These are phyloP conservation scores for Nectriaceae sp. DNA, from an alignment of 2,329 filamentous ascomycete species.

Conservation along the genomic window DNA sequence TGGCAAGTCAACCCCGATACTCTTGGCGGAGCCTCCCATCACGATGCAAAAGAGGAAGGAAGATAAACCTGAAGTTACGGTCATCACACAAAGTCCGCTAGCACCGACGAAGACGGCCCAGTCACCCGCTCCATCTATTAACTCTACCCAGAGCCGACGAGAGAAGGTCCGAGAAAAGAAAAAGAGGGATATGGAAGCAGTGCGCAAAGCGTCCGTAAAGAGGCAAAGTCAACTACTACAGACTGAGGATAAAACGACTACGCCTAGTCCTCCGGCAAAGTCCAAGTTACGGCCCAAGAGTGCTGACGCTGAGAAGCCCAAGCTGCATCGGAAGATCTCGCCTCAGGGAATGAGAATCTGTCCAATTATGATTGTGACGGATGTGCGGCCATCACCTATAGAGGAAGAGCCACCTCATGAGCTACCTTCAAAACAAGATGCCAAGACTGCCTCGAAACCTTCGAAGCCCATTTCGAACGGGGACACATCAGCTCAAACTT, in stretches of 20 bases:
- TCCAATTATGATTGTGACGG: conserved; percentile 42
- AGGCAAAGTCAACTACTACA: conserved; percentile 14
- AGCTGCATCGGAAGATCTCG: conserved; percentile 19
- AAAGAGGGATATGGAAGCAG: conserved; percentile 41
- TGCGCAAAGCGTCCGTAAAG: conserved; percentile 25
- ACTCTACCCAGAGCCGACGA: conserved; percentile 33
- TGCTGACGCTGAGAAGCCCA: conserved; percentile 1
- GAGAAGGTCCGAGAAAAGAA: conserved; percentile 44
- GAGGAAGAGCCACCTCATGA: conserved; percentile 5
- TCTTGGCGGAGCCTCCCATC: background rate
- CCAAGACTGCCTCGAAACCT: conserved; percentile 1
- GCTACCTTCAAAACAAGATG: background rate
- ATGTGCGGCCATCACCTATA: conserved; percentile 35
- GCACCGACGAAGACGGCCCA: conserved; percentile 10
- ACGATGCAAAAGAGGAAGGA: conserved; percentile 1
- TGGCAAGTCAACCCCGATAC: background rate
- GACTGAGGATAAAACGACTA: conserved; percentile 1
- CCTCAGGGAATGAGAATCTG: conserved; percentile 30
- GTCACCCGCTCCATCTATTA: conserved; percentile 18
- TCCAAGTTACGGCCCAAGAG: background rate
- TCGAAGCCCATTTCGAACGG: conserved; percentile 1
- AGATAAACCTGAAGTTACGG: conserved; percentile 15
- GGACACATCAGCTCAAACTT: conserved; percentile 5
- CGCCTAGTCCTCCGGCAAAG: conserved; percentile 4
- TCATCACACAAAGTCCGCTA: conserved; percentile 25